These are phyloP conservation scores for Nakazawaea molendinolei DNA, from an alignment of 805 yeast species.

Conservation along the genomic window DNA sequence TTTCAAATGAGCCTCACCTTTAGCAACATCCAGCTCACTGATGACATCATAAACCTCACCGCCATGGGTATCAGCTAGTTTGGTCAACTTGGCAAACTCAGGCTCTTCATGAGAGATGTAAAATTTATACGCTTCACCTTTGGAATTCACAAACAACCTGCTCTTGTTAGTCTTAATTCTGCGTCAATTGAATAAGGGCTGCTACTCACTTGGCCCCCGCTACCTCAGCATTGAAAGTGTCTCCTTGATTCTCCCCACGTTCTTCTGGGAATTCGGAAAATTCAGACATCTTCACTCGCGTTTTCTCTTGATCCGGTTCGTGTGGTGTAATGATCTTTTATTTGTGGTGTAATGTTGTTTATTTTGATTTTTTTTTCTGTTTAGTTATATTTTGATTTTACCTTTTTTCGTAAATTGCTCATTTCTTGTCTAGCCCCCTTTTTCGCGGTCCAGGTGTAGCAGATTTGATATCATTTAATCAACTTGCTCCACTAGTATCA, in stretches of 20 bases:
- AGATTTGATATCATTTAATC: neutral
- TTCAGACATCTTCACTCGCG: constrained; percentile 4
- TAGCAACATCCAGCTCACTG: constrained; percentile 1
- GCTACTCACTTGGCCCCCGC: constrained; percentile 1
- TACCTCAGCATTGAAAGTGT: neutral
- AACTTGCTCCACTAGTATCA: no score
- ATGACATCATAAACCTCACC: constrained; percentile 12
- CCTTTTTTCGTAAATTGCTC: no score
- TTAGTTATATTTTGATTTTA: neutral
- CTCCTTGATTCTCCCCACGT: neutral
- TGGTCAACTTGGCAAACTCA: constrained; percentile 6
- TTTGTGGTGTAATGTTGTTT: constrained; percentile 5
- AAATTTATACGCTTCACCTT: constrained; percentile 1
- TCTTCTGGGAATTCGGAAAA: constrained; percentile 8
- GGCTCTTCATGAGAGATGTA: constrained; percentile 10
- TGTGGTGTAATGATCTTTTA: neutral
- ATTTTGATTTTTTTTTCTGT: neutral
- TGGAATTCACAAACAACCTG: constrained; percentile 6
- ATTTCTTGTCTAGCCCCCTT: no score
- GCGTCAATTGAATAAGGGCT: neutral
- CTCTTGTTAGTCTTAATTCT: neutral
- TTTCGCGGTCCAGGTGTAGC: no score
- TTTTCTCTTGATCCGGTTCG: neutral
- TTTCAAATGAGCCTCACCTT: constrained; percentile 3
- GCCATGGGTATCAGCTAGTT: constrained; percentile 14